Evolutionary conservation across 2,329 filamentous ascomycete species (phyloP).

Genomic region (Fusarium sp.): DNA sequence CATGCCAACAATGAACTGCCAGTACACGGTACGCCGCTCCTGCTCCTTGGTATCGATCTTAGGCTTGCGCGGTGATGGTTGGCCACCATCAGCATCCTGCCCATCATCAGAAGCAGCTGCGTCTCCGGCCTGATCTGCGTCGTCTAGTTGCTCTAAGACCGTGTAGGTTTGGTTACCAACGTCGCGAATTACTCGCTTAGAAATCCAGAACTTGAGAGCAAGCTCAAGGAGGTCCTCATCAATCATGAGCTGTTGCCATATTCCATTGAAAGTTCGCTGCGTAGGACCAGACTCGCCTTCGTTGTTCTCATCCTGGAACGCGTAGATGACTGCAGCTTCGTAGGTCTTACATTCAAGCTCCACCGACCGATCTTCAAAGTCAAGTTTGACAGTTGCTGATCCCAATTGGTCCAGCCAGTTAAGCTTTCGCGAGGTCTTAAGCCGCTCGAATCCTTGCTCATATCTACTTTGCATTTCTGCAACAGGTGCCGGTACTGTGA

Average conservation of each 20-base stretch:
- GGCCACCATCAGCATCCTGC: constrained; percentile 44
- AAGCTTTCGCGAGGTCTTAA: constrained; percentile 87
- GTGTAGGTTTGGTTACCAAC: constrained; percentile 66
- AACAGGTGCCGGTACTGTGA: constrained; percentile 71
- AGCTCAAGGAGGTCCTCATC: constrained; percentile 77
- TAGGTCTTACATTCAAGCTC: constrained; percentile 81
- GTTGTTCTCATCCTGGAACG: constrained; percentile 71
- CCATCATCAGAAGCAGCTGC: constrained; percentile 50
- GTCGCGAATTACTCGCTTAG: constrained; percentile 73
- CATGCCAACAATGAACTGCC: constrained; percentile 95
- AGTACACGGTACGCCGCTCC: constrained; percentile 75
- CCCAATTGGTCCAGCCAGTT: constrained; percentile 89
- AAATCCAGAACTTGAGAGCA: constrained; percentile 79
- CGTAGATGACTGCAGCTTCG: constrained; percentile 88
- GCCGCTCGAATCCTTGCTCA: constrained; percentile 78
- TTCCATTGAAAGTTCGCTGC: constrained; percentile 63
- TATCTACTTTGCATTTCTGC: constrained; percentile 75
- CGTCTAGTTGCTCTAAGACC: constrained; percentile 74
- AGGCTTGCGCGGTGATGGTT: constrained; percentile 62
- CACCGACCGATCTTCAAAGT: constrained; percentile 83
- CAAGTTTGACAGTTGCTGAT: constrained; percentile 82
- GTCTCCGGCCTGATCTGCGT: constrained; percentile 48
- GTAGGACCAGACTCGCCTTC: constrained; percentile 52
- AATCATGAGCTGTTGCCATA: constrained; percentile 73
- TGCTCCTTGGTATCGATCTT: constrained; percentile 73